phyloP scores from a whole-genome alignment of 371 early-diverging fungal species.

The Blastocladiella emersonii region DNA sequence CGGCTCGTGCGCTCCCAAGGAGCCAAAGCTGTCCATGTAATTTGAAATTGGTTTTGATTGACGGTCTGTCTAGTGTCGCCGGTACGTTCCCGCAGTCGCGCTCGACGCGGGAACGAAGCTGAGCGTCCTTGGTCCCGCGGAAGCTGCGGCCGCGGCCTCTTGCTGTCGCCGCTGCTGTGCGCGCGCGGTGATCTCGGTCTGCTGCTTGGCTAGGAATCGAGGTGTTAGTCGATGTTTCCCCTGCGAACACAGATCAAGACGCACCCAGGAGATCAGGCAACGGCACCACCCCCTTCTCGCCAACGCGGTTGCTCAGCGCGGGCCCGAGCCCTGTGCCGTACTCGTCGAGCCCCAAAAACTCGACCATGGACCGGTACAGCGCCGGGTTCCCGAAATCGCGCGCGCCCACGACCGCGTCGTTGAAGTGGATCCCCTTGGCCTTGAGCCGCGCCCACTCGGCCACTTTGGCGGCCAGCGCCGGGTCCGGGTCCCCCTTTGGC shows the following conservation, averaged over 20 bases:
- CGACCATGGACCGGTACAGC: background rate
- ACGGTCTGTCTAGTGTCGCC: too few relatives aligned
- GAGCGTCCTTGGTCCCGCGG: background rate
- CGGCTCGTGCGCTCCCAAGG: background rate
- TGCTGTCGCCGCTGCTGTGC: background rate
- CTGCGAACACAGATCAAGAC: background rate
- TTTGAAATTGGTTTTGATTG: too few relatives aligned
- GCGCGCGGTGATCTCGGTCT: background rate
- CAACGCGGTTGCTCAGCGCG: background rate
- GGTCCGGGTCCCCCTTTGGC: background rate
- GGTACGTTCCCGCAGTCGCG: background rate
- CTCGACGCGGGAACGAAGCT: background rate
- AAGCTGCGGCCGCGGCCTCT: too few relatives aligned
- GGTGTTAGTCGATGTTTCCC: background rate
- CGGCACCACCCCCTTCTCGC: background rate
- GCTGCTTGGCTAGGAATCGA: background rate
- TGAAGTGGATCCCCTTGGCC: background rate
- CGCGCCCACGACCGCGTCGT: background rate
- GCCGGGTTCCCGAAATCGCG: background rate
- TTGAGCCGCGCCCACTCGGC: background rate
- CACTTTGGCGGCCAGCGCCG: background rate
- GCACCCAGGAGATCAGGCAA: background rate
- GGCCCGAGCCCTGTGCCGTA: background rate
- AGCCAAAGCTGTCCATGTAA: too few relatives aligned
- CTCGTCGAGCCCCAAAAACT: background rate